These are phyloP conservation scores for Acer saccharum DNA, from an alignment of 345 rosid species.

Conservation along the genomic window DNA sequence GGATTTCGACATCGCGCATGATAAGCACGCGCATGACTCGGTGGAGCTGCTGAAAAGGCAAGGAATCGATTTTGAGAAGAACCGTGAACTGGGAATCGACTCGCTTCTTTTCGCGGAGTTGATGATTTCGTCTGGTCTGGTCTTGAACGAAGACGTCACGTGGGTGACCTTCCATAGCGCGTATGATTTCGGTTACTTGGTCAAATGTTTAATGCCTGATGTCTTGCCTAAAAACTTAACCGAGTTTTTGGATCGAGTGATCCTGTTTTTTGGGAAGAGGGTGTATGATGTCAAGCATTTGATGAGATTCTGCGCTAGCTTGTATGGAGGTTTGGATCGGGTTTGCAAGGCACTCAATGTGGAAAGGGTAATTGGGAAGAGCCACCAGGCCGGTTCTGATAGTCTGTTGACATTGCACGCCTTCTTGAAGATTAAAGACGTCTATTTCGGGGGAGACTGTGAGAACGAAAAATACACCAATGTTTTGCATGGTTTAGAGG, in stretches of 20 bases:
- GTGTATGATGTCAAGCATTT: slow-evolving; percentile 68
- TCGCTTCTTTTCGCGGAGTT: slow-evolving; percentile 47
- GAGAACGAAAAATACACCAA: slow-evolving; percentile 39
- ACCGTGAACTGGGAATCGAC: slow-evolving; percentile 42
- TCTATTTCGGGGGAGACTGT: slow-evolving; percentile 24
- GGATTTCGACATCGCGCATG: slow-evolving; percentile 55
- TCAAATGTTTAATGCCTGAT: slow-evolving; percentile 53
- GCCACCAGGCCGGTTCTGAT: slow-evolving; percentile 60
- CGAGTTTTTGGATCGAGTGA: slow-evolving; percentile 38
- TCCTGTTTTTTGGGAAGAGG: slow-evolving; percentile 42
- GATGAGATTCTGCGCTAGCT: slow-evolving; percentile 44
- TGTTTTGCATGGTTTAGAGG: slow-evolving; percentile 54
- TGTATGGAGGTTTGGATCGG: slow-evolving; percentile 60
- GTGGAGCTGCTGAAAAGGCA: slow-evolving; percentile 58
- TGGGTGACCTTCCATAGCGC: slow-evolving; percentile 78
- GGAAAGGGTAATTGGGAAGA: slow-evolving; percentile 46
- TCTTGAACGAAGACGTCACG: slow-evolving; percentile 47
- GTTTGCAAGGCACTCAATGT: slow-evolving; percentile 39
- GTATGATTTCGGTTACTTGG: slow-evolving; percentile 66
- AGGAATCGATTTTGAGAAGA: slow-evolving; percentile 61
- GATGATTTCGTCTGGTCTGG: slow-evolving; percentile 62
- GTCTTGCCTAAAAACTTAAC: slow-evolving; percentile 35
- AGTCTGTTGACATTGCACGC: slow-evolving; percentile 50
- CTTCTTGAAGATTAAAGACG: slow-evolving; percentile 35
- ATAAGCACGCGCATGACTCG: slow-evolving; percentile 54